Conservation (phyloP, 164 flowering plant species). For the grape (Vitis vinifera) region ASM3070453v1 NC_081809.1:5737501-5738000, state of each 20-base stretch:
- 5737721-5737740: no score
- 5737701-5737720: no score
- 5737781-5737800: not conserved
- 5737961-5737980: no score
- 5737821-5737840: not conserved
- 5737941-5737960: no score
- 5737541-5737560: slow-evolving; percentile 4
- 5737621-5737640: not conserved
- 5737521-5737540: slow-evolving; percentile 20
- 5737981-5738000: no score
- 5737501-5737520: not conserved
- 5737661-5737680: no score
- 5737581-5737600: not conserved
- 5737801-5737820: slow-evolving; percentile 1
- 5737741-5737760: not conserved
- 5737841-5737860: slow-evolving; percentile 16
- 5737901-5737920: not conserved
- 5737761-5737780: not conserved
- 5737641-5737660: not conserved
- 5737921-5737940: no score
- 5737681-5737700: no score
- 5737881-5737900: slow-evolving; percentile 1
- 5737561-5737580: not conserved
- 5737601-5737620: not conserved
- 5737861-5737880: not conserved